A percentile compares a stretch with the other conserved stretches of the same genome.
These are phyloP conservation scores for Dentipellis fragilis DNA, from an alignment of 768 basidiomycete genomes.

Conservation along the genomic window DNA sequence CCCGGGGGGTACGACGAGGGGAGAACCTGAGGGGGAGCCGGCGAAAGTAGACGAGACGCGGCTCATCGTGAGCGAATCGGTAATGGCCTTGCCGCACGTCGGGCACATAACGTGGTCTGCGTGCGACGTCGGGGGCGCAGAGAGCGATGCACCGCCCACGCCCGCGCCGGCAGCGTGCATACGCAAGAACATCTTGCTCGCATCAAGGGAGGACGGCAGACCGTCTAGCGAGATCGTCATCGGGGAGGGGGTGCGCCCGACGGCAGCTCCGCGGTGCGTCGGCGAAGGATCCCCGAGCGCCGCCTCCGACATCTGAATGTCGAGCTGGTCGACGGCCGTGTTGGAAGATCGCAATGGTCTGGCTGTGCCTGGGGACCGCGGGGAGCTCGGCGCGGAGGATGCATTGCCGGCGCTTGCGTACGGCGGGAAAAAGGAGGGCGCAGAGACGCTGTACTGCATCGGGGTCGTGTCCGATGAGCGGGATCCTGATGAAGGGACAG, in stretches of 20 bases:
- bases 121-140: constrained; percentile 13
- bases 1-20: constrained; percentile 29
- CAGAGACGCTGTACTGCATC: constrained; percentile 1
- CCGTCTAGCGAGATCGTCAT: constrained; percentile 13
- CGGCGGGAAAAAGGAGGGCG: constrained; percentile 8
- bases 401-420: neutral
- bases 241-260: constrained; percentile 8
- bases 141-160: constrained; percentile 4
- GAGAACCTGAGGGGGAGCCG: constrained; percentile 2
- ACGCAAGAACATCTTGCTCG: constrained; percentile 1
- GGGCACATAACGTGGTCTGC: constrained; percentile 9
- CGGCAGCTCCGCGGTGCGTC: neutral
- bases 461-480: constrained; percentile 9
- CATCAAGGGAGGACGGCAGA: constrained; percentile 1
- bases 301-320: constrained; percentile 10
- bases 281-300: neutral
- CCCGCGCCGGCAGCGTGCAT: neutral
- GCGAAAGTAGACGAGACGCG: constrained; percentile 4
- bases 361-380: neutral
- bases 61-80: constrained; percentile 1
- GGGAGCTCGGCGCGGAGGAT: neutral
- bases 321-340: constrained; percentile 4
- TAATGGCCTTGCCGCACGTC: constrained; percentile 9
- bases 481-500: neutral
- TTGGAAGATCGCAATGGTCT: neutral